Conservation (phyloP, 2,329 filamentous ascomycete species). For the Penicillium aurantiogriseum region DNA sequence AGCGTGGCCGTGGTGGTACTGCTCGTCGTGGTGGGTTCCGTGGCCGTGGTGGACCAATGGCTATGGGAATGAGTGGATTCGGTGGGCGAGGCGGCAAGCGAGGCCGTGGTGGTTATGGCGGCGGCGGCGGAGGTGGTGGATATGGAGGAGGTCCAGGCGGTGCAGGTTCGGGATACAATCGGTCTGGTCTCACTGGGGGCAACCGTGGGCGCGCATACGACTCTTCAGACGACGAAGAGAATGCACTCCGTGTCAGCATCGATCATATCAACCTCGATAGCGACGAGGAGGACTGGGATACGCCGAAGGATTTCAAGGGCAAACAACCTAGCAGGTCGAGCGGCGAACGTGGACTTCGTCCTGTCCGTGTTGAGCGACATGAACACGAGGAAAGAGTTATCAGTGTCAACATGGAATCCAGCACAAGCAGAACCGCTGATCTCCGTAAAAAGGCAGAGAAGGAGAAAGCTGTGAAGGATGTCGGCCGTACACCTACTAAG, state of each 20-base stretch:
- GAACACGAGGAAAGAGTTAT: conserved; percentile 56
- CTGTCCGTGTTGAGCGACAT: conserved; percentile 56
- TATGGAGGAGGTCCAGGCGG: conserved; percentile 29
- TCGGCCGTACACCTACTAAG: conserved; percentile 25
- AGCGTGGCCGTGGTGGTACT: conserved; percentile 33
- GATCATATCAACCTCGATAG: conserved; percentile 58
- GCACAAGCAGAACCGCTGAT: conserved; percentile 46
- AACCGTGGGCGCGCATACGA: conserved; percentile 25
- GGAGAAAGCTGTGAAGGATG: conserved; percentile 34
- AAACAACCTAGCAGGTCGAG: conserved; percentile 31
- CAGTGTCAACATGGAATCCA: conserved; percentile 55
- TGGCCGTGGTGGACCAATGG: conserved; percentile 31
- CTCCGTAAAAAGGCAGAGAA: conserved; percentile 36
- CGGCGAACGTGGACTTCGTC: conserved; percentile 41
- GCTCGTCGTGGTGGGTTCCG: conserved; percentile 33
- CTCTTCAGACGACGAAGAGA: conserved; percentile 47
- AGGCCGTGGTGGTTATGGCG: conserved; percentile 24
- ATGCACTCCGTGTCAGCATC: conserved; percentile 52
- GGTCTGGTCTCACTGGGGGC: conserved; percentile 29
- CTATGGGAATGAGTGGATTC: conserved; percentile 28
- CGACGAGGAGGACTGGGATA: conserved; percentile 46
- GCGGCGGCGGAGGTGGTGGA: conserved; percentile 26
- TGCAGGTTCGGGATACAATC: conserved; percentile 26
- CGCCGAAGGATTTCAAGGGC: conserved; percentile 31
- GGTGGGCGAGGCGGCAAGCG: conserved; percentile 25